phyloP scores from a whole-genome alignment of 2,329 filamentous ascomycete species.

The Apiospora rasikravindrae region DNA sequence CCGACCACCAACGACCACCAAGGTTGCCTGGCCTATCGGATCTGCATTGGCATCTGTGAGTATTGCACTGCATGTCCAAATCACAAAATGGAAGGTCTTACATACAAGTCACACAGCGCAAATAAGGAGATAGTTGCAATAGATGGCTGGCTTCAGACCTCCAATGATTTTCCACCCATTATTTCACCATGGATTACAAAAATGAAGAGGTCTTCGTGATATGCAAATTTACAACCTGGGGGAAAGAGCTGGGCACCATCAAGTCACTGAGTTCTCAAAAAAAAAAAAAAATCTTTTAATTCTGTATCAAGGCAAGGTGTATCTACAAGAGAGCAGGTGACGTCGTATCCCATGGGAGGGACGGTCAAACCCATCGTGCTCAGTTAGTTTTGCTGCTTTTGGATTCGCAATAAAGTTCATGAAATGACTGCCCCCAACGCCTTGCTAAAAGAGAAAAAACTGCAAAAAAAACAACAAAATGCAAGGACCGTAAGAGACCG shows the following conservation, averaged over 20 bases:
- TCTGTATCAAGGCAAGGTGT: conserved; percentile 22
- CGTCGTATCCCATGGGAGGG: conserved; percentile 2
- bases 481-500: conserved; percentile 22
- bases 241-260: neutral
- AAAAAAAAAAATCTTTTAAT: conserved; percentile 19
- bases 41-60: neutral
- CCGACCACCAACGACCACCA: conserved; percentile 6
- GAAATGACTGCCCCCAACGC: conserved; percentile 25
- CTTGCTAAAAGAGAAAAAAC: conserved; percentile 25
- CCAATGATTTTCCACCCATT: too few relatives aligned
- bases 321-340: conserved; percentile 22
- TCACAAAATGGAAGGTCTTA: neutral
- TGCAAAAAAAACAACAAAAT: conserved; percentile 14
- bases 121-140: neutral
- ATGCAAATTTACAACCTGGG: too few relatives aligned
- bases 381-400: conserved; percentile 24
- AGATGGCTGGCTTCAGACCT: too few relatives aligned
- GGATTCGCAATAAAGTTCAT: conserved; percentile 17
- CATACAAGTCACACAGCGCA: neutral
- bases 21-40: conserved; percentile 6
- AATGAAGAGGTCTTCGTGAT: neutral
- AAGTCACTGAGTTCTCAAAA: neutral
- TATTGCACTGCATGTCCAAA: neutral
- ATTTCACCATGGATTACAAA: too few relatives aligned
- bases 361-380: conserved; percentile 17